Conservation (phyloP, 2,329 filamentous ascomycete species). For the Didymosphaeria variabile region DNA sequence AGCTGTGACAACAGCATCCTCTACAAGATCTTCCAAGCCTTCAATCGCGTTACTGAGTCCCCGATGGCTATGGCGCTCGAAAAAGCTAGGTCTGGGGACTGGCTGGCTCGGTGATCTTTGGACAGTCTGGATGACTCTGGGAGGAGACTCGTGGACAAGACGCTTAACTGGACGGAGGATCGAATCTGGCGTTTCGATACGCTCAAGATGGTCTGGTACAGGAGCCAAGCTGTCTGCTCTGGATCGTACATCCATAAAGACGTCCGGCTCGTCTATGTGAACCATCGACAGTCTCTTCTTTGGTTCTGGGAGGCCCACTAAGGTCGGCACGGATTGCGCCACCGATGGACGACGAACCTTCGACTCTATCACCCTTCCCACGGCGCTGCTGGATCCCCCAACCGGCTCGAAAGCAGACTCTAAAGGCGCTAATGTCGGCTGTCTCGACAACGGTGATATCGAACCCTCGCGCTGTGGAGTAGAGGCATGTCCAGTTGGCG, state of each 20-base stretch:
- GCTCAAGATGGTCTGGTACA: slow-evolving; percentile 36
- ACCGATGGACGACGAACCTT: slow-evolving; percentile 22
- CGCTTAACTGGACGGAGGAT: slow-evolving; percentile 17
- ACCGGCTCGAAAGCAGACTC: slow-evolving; percentile 16
- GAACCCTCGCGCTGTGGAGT: slow-evolving; percentile 3
- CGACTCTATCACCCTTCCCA: slow-evolving; percentile 26
- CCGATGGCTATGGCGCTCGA: slow-evolving; percentile 27
- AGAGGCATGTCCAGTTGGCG: slow-evolving; percentile 1
- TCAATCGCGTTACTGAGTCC: slow-evolving; percentile 47
- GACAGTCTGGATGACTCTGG: slow-evolving; percentile 26
- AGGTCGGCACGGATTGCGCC: slow-evolving; percentile 13
- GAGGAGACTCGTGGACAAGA: slow-evolving; percentile 21
- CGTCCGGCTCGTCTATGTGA: slow-evolving; percentile 19
- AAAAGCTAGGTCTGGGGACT: slow-evolving; percentile 29
- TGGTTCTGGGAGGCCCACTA: slow-evolving; percentile 15
- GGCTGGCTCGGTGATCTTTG: slow-evolving; percentile 35
- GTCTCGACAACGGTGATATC: slow-evolving; percentile 18
- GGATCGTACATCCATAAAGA: slow-evolving; percentile 15
- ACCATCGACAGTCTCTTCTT: slow-evolving; percentile 27
- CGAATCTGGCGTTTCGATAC: slow-evolving; percentile 28
- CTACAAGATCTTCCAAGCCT: slow-evolving; percentile 54
- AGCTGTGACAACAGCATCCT: slow-evolving; percentile 52
- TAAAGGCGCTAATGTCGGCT: background rate
- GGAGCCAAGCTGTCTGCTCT: slow-evolving; percentile 33
- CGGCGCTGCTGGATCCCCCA: slow-evolving; percentile 23